These are phyloP conservation scores for Oryza nivara DNA, from an alignment of 176 grass and related monocot species.

Conservation along the genomic window DNA sequence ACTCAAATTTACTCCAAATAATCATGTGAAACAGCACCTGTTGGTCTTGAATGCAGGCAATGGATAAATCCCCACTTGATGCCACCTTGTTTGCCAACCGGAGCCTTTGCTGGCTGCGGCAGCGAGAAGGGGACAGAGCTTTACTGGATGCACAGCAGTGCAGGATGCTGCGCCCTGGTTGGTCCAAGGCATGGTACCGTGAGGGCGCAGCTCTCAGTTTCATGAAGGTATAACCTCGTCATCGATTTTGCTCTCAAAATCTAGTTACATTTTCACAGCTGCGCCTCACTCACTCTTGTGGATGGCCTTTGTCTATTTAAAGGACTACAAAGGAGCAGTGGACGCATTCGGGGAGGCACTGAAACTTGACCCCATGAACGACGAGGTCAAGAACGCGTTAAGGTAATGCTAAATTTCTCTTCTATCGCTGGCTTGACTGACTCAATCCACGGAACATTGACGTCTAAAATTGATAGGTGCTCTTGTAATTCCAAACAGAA, in stretches of 20 bases:
- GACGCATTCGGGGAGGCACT: constrained; percentile 6
- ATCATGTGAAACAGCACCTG: background rate
- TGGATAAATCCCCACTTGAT: background rate
- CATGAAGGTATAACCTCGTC: background rate
- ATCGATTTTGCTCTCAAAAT: background rate
- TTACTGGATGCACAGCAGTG: background rate
- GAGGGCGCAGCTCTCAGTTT: background rate
- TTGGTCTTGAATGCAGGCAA: background rate
- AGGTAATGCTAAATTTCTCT: background rate
- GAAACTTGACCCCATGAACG: constrained; percentile 35
- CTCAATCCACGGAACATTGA: background rate
- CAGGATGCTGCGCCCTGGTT: background rate
- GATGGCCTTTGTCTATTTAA: background rate
- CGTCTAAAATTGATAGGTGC: background rate
- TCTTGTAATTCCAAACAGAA: background rate
- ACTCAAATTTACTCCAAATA: background rate
- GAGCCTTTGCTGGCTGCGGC: background rate
- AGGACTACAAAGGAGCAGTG: background rate
- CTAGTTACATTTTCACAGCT: background rate
- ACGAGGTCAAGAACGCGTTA: constrained; percentile 41
- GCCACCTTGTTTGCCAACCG: background rate
- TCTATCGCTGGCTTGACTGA: background rate
- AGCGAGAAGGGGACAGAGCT: background rate
- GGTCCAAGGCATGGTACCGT: background rate
- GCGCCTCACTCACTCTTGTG: background rate